A percentile compares a stretch with the other conserved stretches of the same genome.
Conservation (phyloP, 164 flowering plant genomes). For the Macadamia integrifolia region DNA sequence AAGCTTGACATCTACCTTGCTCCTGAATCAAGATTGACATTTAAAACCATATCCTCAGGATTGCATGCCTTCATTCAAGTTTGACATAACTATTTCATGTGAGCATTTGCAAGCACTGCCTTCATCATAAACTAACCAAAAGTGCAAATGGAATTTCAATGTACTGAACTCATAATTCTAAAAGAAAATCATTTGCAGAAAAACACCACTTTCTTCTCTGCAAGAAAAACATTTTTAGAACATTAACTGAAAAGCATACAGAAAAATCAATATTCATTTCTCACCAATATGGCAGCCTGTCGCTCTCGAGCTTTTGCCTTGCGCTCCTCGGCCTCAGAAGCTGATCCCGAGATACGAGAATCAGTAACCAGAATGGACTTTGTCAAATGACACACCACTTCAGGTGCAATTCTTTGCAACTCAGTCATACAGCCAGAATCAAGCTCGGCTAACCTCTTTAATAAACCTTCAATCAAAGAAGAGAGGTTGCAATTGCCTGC, state of each 20-base stretch:
- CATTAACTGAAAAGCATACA: background rate
- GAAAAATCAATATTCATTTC: conserved; percentile 10
- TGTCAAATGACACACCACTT: conserved; percentile 41
- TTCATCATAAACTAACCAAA: no score
- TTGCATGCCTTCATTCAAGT: no score
- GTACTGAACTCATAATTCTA: background rate
- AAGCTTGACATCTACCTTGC: no score
- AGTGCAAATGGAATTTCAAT: no score
- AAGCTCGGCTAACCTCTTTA: conserved; percentile 72
- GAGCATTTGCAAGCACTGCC: no score
- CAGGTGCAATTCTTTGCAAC: conserved; percentile 66
- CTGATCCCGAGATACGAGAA: conserved; percentile 16
- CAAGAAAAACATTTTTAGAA: background rate
- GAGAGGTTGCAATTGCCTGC: conserved; percentile 48
- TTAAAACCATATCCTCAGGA: no score
- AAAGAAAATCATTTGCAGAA: background rate
- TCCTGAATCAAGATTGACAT: no score
- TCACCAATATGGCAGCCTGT: conserved; percentile 91
- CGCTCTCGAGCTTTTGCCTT: conserved; percentile 82
- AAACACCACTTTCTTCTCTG: background rate
- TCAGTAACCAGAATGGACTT: conserved; percentile 20
- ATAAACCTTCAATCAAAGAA: conserved; percentile 45
- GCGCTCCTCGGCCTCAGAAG: conserved; percentile 57
- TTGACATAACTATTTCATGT: no score
- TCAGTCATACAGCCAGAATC: conserved; percentile 49